Percentiles rank a stretch among this genome's conserved stretches.
Evolutionary conservation across 176 grass and related monocot species (phyloP).

Genomic region (Carex cristatella): DNA sequence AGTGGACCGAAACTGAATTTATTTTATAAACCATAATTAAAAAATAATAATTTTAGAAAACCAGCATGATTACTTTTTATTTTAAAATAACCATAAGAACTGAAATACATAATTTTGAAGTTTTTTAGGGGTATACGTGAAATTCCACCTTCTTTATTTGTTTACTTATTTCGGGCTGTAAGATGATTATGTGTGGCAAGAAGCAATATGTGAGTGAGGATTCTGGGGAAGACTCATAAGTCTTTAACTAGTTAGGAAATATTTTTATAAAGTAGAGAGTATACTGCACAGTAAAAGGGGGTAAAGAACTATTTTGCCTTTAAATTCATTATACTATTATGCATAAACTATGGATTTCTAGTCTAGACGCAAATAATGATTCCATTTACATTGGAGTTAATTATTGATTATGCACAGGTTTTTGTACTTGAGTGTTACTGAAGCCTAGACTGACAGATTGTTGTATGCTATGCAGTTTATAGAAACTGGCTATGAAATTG

Average conservation of each 20-base stretch:
- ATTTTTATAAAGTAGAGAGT: background rate
- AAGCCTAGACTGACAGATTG: background rate
- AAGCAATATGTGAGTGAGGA: background rate
- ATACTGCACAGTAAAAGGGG: background rate
- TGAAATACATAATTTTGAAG: too few relatives aligned
- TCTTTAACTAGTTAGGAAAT: background rate
- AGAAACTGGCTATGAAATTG: slow-evolving; percentile 86
- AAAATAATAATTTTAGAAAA: too few relatives aligned
- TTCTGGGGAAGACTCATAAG: background rate
- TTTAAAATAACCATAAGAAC: too few relatives aligned
- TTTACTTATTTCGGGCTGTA: too few relatives aligned
- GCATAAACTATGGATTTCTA: background rate
- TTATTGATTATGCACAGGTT: background rate
- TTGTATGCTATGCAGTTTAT: slow-evolving; percentile 49
- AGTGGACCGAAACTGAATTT: background rate
- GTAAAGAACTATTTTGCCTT: background rate
- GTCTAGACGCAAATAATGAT: background rate
- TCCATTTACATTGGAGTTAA: background rate
- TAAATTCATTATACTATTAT: background rate
- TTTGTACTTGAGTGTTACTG: background rate
- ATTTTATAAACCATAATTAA: too few relatives aligned
- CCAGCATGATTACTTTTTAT: too few relatives aligned
- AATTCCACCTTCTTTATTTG: too few relatives aligned
- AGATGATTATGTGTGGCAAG: background rate
- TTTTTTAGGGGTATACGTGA: too few relatives aligned